Base-by-base conservation (phyloP, 768 basidiomycete genomes). In the Trametes meyenii region DNA sequence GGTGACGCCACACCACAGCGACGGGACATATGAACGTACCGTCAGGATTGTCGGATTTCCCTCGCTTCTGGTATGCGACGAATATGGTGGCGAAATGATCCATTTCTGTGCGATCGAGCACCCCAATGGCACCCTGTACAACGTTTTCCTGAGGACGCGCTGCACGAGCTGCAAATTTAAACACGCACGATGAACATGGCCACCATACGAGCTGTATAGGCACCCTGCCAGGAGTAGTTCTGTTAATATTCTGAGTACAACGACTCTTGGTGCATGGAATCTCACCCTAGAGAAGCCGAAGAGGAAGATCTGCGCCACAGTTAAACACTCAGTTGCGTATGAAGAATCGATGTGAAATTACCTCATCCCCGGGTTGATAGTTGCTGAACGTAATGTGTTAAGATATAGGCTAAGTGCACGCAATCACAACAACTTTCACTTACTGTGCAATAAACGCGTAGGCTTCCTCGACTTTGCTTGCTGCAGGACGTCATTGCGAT, bases 371-470 rank as follows among this genome's bases (percentile, higher is more conserved):
- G 16, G 84, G 84, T 50, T 74, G 75, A 65, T 85, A 91, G 64
- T 91, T 91, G 63, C 89, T 91, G 43, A 42, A 14, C 40, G 58
- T 23, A 36, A 19, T n/a, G 36, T 11, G 17, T 44, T 13, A 36
- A 33, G 21, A 21, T 17, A 16, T 45, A 21, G 16, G 24, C 24
- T 8, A 46, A 43, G n/a, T 33, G 29, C 8, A 40, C 21, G 50
- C 40, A 2, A 11, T 13, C 7, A 5, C 4, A 2, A 10, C 14
- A 23, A 26, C 26, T 39, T 48, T 16, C 1, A 76, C 88, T 72
- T 67, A 90, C 88, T 91, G 87, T 21, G 89, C 83, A 66, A 91
- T 86, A 69, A 91, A 91, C n/a, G 82, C 86, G 73, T 90, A 89
- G 36, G 85, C 89, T 64, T 90, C 88, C 73, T 90, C 85, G 2